phyloP scores from a whole-genome alignment of 495 filamentous ascomycete genomes.

The Penicillium chermesinum region DNA sequence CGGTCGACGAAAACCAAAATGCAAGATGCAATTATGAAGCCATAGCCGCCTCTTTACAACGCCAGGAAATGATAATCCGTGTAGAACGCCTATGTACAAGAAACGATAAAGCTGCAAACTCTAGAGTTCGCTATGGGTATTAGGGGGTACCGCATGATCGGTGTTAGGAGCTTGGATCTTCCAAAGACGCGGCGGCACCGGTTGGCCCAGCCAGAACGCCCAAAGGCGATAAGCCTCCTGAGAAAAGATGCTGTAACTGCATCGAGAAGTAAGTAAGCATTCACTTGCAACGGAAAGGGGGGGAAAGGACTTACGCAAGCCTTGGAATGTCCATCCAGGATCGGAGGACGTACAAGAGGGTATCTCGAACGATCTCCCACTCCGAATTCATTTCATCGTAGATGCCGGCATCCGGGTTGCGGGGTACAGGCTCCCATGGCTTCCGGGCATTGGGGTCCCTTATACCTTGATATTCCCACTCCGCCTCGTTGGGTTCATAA shows the following conservation, averaged over 20 bases:
- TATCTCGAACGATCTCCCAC: constrained; percentile 53
- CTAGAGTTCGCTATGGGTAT: background rate
- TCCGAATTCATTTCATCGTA: constrained; percentile 61
- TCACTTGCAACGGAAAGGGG: too few species aligned
- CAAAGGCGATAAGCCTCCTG: constrained; percentile 60
- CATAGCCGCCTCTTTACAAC: background rate
- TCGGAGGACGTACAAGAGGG: constrained; percentile 58
- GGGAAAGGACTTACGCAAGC: constrained; percentile 58
- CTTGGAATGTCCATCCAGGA: constrained; percentile 66
- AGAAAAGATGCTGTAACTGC: constrained; percentile 55
- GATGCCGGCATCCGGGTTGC: constrained; percentile 34
- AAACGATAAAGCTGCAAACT: background rate
- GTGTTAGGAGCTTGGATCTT: constrained; percentile 44
- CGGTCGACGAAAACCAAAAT: too few species aligned
- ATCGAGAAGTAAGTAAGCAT: background rate
- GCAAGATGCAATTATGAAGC: background rate
- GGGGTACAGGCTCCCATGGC: constrained; percentile 36
- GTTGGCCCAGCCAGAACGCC: constrained; percentile 74
- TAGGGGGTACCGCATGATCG: background rate
- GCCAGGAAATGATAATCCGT: constrained; percentile 4
- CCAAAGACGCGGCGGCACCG: constrained; percentile 66
- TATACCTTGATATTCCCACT: constrained; percentile 33
- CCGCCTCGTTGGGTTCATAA: constrained; percentile 39
- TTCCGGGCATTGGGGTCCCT: constrained; percentile 16
- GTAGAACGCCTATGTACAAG: constrained; percentile 9